Base-by-base conservation (phyloP, 2,329 filamentous ascomycete species). In the Lasiodiplodia gonubiensis region DNA sequence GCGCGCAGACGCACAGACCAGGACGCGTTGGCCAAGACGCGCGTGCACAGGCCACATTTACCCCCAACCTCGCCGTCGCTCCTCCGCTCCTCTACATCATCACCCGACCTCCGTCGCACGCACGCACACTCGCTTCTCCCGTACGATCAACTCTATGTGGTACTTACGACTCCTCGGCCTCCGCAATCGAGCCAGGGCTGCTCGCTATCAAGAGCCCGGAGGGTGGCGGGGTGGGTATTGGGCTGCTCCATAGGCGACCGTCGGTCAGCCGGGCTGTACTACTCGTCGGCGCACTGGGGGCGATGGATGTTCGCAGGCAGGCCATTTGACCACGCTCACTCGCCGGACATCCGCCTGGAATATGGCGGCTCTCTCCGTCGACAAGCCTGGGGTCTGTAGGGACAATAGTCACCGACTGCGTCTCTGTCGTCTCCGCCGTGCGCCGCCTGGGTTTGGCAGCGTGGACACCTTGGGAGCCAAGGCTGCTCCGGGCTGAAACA, bases 371-470 rank as follows among this genome's bases (percentile, higher is more conserved):
- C 33, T 35, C 53, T 66, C 39, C 46, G 63, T 27, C 53, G 64
- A 66, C 51, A 59, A 33, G 39, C 35, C 46, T 67, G 64, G 64
- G 64, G 54, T 52, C 51, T 67, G 64, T 52, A 59, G 53, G 53
- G 39, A 27, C 37, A 30, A 39, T 21, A 12, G 64, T 60, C 48
- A 48, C 54, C 55, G 55, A 33, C 55, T 53, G 65, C 49, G 35
- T 61, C 48, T 60, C 65, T 49, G 54, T 33, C 23, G 14, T 35
- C 18, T 39, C 12, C 21, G 35, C 25, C n/a, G 35, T 14, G 27
- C 12, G 42, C 27, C 64, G 52, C n/a, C 37, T 39, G 55, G 12
- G 64, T 42, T 27, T 53, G 42, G 11, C 59, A 51, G 64, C 53
- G 51, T 59, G 54, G 54, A 39, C 30, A 14, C n/a, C 27, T 23